Evolutionary conservation across 768 basidiomycete species (phyloP), one percentile per base, ranked within the genome.

Genomic region (Roridomyces roridus): DNA sequence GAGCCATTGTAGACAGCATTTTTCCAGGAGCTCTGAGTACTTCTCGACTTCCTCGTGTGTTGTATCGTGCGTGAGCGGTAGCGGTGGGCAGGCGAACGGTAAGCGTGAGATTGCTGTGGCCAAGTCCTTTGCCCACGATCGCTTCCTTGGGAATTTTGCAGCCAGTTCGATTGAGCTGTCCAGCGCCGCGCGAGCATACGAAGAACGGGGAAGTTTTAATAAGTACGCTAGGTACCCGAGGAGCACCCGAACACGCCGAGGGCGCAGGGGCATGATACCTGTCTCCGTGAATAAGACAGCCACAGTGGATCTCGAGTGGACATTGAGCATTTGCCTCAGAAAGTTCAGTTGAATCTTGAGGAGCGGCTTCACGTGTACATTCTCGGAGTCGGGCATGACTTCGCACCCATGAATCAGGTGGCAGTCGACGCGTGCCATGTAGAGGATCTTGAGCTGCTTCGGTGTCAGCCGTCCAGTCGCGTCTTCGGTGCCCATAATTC

Each of bases 281-380:
- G 70, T 71, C 51, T 68, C 67, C 4, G 67, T 57, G 53, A 62
- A 64, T 20, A 43, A 7, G 24, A 21, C 7, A 9, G 20, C 42
- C 20, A 21, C 12, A 8, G 21, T 43, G 8, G 7, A 40, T 9
- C 20, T 7, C 20, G 15, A 70, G 61, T 12, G 53, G 37, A 70
- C 37, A 15, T 62, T 60, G 4, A 71, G 65, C 4, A 65, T 26
- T 2, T 64, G 58, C 7, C 67, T 57, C 10, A 68, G 43, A 37
- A 62, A 69, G 17, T 37, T 36, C n/a, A 39, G 26, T 36, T 69
- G 70, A 6, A 68, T 57, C 12, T 45, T 46, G 35, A 57, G 29
- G 2, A 66, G 60, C n/a, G n/a, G 23, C 20, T 40, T 40, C 17
- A 40, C 37, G 17, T 40, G 37, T 17, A 40, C 37, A 17, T 40